A percentile compares a stretch with the other conserved stretches of the same genome.
phyloP scores from a whole-genome alignment of 140 eudicot genomes.

The Anethum foeniculum region DNA sequence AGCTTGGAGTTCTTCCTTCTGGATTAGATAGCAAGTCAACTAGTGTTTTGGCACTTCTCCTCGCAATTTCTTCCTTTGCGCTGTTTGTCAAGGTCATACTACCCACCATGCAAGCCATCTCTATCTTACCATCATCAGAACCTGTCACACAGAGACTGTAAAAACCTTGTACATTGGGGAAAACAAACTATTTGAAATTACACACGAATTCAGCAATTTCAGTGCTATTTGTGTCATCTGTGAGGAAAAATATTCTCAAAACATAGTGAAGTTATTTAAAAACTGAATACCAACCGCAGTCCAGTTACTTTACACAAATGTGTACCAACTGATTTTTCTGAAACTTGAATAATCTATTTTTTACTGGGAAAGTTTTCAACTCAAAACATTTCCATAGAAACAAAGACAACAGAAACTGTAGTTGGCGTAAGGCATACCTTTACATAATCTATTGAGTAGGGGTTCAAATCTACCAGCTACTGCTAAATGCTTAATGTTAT shows the following conservation, averaged over 20 bases:
- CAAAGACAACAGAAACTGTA: not conserved
- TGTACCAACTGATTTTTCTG: not conserved
- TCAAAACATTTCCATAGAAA: not conserved
- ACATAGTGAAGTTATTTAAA: not conserved
- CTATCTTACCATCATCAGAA: constrained; percentile 23
- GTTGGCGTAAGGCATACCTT: constrained; percentile 17
- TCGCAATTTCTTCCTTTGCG: constrained; percentile 32
- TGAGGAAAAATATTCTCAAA: not conserved
- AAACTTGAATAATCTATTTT: not conserved
- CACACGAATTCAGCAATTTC: not conserved
- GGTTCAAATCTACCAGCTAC: constrained; percentile 41
- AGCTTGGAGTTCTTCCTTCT: constrained; percentile 25
- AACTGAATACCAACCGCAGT: not conserved
- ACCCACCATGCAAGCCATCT: constrained; percentile 37
- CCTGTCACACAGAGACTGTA: constrained; percentile 18
- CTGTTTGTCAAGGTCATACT: constrained; percentile 37
- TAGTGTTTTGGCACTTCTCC: constrained; percentile 24
- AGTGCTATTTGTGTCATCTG: not conserved
- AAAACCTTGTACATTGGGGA: not conserved
- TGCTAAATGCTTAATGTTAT: constrained; percentile 30
- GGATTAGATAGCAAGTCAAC: constrained; percentile 30
- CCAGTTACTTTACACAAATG: not conserved
- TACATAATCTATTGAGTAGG: constrained; percentile 25
- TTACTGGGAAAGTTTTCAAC: not conserved
- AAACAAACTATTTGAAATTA: not conserved